Base-by-base conservation (phyloP, 495 filamentous ascomycete species). In the Penicillium cinerascens region DNA sequence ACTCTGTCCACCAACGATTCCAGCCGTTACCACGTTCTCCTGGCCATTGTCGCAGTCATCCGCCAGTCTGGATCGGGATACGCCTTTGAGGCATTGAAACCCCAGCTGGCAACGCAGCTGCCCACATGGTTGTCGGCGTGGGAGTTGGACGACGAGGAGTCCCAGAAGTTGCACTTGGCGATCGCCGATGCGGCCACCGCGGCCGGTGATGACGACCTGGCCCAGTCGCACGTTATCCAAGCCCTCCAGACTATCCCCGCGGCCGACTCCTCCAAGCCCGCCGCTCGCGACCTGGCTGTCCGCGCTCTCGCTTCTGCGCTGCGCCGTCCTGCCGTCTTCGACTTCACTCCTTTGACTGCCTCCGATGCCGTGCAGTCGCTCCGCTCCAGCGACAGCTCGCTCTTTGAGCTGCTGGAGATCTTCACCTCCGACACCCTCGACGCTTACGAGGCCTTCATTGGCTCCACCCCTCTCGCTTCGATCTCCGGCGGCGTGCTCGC, bases 371-470 rank as follows among this genome's bases (percentile, higher is more conserved):
- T 99, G 44, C 90, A 95, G 71, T 85, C 87, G 2, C 87, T 99
- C 29, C 83, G 84, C 56, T 82, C 88, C 49, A 89, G 87, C 52
- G 87, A 97, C 54, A 83, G 87, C 39, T 76, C 86, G 29, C 87
- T 89, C 67, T 91, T 85, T 58, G 89, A 97, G 68, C 83, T 99
- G 11, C 84, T 97, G 49, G 92, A 96, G 57, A 88, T 97, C 67
- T 97, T 99, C 75, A 87, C 87, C 55, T 87, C 92, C 52, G 90
- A 97, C 64, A 83, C 87, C 43, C 80, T 96, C 42, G 95, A 97
- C 59, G 90, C 96, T 65, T 96, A 95, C 76, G 87, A 89, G 63
- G 92, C 93, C 67, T 97, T 97, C 76, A 82, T 86, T 54, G 52
- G 65, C 42, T 58, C 73, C 56, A 73, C 56, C 51, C 73, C 72